These are phyloP conservation scores for Penstemon barbatus DNA, from an alignment of 257 asterid species.

Conservation along the genomic window DNA sequence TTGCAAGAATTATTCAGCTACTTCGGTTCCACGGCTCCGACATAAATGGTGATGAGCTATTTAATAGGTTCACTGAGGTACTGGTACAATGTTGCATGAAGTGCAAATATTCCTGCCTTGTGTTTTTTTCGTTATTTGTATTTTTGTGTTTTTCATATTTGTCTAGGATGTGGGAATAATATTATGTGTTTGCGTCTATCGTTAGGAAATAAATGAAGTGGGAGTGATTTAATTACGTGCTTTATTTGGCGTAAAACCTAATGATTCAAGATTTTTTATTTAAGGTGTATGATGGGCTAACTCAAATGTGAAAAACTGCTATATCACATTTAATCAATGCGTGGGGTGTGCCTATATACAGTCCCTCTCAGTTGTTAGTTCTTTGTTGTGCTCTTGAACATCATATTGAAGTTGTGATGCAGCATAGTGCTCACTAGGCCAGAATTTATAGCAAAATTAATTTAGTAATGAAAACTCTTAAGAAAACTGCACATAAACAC, in stretches of 20 bases:
- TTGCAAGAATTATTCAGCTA: slow-evolving; percentile 75
- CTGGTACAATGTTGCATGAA: background rate
- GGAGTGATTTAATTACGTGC: background rate
- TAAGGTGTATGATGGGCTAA: background rate
- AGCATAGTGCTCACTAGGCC: no score
- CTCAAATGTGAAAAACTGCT: background rate
- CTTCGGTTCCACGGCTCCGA: slow-evolving; percentile 41
- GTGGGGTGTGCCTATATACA: background rate
- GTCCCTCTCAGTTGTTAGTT: background rate
- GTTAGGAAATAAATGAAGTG: slow-evolving; percentile 16
- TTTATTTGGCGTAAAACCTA: background rate
- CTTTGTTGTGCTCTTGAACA: background rate
- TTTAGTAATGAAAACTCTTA: no score
- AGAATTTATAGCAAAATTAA: no score
- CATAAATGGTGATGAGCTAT: slow-evolving; percentile 41
- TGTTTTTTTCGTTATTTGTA: background rate
- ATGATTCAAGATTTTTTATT: background rate
- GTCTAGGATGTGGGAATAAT: background rate
- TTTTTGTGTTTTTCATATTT: background rate
- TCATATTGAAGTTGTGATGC: background rate
- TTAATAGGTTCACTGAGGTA: slow-evolving; percentile 82
- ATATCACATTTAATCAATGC: background rate
- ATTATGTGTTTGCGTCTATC: background rate
- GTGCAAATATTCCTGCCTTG: background rate
- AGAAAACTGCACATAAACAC: no score